Base-by-base conservation (phyloP, 169 alveolate species). In the Theileria equi region DNA sequence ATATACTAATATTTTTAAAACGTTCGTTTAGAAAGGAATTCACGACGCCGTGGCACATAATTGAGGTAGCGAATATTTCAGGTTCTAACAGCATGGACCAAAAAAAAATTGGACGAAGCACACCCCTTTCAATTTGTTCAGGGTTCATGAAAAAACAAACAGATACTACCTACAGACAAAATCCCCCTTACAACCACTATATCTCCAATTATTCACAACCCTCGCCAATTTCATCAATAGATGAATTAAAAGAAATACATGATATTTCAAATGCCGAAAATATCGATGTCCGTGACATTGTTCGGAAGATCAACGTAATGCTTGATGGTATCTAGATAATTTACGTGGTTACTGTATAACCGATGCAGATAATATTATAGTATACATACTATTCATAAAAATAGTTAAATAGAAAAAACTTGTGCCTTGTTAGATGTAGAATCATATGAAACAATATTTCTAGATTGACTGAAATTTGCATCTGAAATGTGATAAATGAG, bases 391-490 rank as follows among this genome's bases (percentile, higher is more conserved):
- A 10, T 45, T 25, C 5, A 7, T 45, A 25, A 45, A 45, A 1
- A 5, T 53, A 1, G 23, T 25, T 57, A 57, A 36, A 57, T n/a
- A 28, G 49, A 5, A 16, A 57, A 5, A 25, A 57, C 67, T 16
- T 57, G 25, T 11, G 32, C 61, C 7, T n/a, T 57, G n/a, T 57
- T 57, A 11, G 59, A 38, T 6, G 26, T 16, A n/a, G 62, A 54
- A 17, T 73, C 78, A 57, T 73, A 73, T 11, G 69, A 62, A 1
- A 73, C n/a, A 23, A 73, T 48, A 0, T 66, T 43, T 17, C 44
- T 25, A 19, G 62, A 17, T 0, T 16, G 11, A 17, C 48, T 40
- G 63, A 61, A 62, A 26, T 16, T 57, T 3, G 35, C 16, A 2
- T 31, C 67, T 57, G 31, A 38, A 57, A 16, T 16, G 17, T 1